phyloP scores from a whole-genome alignment of 495 filamentous ascomycete species.

The Penicillium paxilli region DNA sequence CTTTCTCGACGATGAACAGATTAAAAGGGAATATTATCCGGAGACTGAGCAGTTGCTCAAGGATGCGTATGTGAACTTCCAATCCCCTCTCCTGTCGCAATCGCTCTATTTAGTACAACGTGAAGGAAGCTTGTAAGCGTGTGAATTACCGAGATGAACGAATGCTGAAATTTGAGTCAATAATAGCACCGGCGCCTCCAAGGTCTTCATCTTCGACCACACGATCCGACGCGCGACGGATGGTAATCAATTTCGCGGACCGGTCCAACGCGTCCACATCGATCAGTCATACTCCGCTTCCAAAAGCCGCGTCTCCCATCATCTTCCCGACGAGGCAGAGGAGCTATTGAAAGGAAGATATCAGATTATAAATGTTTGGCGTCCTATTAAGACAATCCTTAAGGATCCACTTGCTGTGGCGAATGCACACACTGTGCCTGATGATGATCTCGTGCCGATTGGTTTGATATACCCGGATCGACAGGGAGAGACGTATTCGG shows the following conservation, averaged over 20 bases:
- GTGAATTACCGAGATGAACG: too few species aligned
- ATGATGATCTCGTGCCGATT: conserved; percentile 45
- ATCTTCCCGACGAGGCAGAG: conserved; percentile 63
- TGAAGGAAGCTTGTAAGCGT: too few species aligned
- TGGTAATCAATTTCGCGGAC: conserved; percentile 47
- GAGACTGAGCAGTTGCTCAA: conserved; percentile 68
- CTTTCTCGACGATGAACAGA: conserved; percentile 64
- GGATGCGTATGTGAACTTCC: conserved; percentile 43
- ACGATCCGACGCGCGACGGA: conserved; percentile 61
- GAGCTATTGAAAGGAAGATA: conserved; percentile 62
- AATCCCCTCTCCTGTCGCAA: not conserved
- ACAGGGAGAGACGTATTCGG: conserved; percentile 46
- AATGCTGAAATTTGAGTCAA: not conserved
- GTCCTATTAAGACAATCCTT: conserved; percentile 64
- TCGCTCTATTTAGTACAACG: too few species aligned
- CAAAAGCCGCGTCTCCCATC: conserved; percentile 54
- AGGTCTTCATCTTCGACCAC: conserved; percentile 73
- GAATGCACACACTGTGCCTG: conserved; percentile 48
- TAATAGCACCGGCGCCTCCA: conserved; percentile 50
- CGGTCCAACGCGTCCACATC: conserved; percentile 68
- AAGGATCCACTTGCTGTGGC: conserved; percentile 65
- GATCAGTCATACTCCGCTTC: conserved; percentile 68
- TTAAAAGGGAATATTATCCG: conserved; percentile 64
- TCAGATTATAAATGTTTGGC: conserved; percentile 82
- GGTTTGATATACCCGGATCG: conserved; percentile 52